phyloP scores from a whole-genome alignment of 192 early-diverging fungal genomes.

The Gonapodya prolifera region DNA sequence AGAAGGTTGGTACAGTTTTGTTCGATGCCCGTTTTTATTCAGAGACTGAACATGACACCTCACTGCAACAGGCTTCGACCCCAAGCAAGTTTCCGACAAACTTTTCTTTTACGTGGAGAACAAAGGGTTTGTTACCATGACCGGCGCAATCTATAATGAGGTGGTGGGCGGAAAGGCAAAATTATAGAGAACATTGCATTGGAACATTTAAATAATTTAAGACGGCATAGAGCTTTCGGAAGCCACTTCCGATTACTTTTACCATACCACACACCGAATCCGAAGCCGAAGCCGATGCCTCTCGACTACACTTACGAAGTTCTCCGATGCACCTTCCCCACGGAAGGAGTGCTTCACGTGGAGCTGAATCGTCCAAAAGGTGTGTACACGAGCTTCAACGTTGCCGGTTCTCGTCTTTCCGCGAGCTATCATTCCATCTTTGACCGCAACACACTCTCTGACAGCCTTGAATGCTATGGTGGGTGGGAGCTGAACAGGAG shows the following conservation, averaged over 20 bases:
- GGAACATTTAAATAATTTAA: no score
- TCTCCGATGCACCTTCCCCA: constrained; percentile 40
- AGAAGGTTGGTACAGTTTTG: neutral
- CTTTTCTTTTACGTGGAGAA: constrained; percentile 6
- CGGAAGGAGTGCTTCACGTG: constrained; percentile 60
- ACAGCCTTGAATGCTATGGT: neutral
- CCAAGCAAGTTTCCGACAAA: constrained; percentile 6
- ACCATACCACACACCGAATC: neutral
- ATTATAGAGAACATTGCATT: neutral
- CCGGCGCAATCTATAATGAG: neutral
- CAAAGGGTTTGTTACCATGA: neutral
- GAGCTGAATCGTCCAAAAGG: constrained; percentile 63
- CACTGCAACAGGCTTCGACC: constrained; percentile 10
- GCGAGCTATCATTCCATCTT: neutral
- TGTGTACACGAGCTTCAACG: neutral
- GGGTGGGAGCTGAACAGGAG: no score
- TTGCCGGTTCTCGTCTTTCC: neutral
- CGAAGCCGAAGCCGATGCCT: neutral
- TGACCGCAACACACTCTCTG: neutral
- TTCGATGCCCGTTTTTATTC: neutral
- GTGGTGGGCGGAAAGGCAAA: constrained; percentile 4
- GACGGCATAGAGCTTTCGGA: no score
- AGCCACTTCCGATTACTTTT: neutral
- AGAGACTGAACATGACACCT: neutral
- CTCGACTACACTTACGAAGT: constrained; percentile 41